Evolutionary conservation across 2,329 filamentous ascomycete species (phyloP).

Genomic region (Xylaria arbuscula): DNA sequence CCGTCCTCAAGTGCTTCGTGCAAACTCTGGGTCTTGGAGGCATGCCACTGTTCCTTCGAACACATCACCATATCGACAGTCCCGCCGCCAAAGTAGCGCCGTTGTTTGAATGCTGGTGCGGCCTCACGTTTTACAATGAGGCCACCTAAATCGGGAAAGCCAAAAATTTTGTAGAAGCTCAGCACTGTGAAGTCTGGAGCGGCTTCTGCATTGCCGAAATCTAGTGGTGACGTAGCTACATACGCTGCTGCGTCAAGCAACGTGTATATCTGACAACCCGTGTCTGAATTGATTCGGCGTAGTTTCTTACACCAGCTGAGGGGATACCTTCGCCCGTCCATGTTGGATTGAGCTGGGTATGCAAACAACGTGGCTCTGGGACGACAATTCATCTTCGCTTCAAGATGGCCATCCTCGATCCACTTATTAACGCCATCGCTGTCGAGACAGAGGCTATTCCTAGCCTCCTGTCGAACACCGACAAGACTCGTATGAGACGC

Average conservation of each 20-base stretch:
- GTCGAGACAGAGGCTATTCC: conserved; percentile 71
- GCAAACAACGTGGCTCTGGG: conserved; percentile 68
- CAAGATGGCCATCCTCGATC: conserved; percentile 59
- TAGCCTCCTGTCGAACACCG: conserved; percentile 79
- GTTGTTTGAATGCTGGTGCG: conserved; percentile 69
- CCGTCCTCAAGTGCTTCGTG: conserved; percentile 92
- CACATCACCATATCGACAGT: conserved; percentile 91
- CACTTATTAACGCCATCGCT: conserved; percentile 73
- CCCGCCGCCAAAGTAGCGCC: conserved; percentile 91
- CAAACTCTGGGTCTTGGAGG: conserved; percentile 74
- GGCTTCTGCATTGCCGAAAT: conserved; percentile 69
- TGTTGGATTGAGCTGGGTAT: conserved; percentile 92
- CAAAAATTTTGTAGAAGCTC: conserved; percentile 98
- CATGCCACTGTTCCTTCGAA: conserved; percentile 84
- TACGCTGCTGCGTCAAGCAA: conserved; percentile 87
- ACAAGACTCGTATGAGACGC: conserved; percentile 89
- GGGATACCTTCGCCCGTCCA: conserved; percentile 83
- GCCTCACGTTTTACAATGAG: conserved; percentile 82
- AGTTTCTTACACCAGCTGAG: conserved; percentile 71
- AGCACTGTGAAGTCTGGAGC: conserved; percentile 88
- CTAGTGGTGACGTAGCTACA: conserved; percentile 79
- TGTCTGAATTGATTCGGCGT: conserved; percentile 49
- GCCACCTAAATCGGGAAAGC: conserved; percentile 90
- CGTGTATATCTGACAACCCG: conserved; percentile 64
- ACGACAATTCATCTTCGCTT: conserved; percentile 44